A percentile compares a stretch with the other conserved stretches of the same genome.
Evolutionary conservation across 2,329 filamentous ascomycete species (phyloP).

Genomic region (Venturia effusa): DNA sequence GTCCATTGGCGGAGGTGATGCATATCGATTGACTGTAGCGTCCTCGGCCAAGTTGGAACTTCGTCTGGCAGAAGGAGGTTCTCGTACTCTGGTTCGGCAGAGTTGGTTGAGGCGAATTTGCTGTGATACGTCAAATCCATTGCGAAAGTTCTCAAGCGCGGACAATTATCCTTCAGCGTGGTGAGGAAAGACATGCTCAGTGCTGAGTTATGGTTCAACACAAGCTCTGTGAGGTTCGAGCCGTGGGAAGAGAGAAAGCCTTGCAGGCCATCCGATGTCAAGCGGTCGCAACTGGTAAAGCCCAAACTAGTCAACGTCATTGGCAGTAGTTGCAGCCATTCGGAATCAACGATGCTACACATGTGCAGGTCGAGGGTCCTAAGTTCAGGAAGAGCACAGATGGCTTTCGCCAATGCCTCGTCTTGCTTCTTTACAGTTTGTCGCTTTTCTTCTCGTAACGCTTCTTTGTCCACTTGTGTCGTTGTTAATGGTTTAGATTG

Average conservation of each 20-base stretch:
- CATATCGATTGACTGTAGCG: constrained; percentile 61
- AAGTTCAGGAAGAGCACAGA: constrained; percentile 51
- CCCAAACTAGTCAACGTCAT: constrained; percentile 55
- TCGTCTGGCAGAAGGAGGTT: constrained; percentile 51
- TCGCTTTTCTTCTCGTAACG: constrained; percentile 1
- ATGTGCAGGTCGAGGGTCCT: constrained; percentile 62
- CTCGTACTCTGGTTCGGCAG: constrained; percentile 66
- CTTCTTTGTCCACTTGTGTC: constrained; percentile 7
- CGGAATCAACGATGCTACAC: constrained; percentile 59
- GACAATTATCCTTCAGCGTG: constrained; percentile 55
- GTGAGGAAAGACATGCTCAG: constrained; percentile 67
- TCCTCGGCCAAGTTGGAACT: constrained; percentile 66
- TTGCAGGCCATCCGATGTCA: constrained; percentile 56
- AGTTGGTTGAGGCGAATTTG: constrained; percentile 53
- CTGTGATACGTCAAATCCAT: constrained; percentile 75
- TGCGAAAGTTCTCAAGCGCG: constrained; percentile 55
- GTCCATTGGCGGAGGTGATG: constrained; percentile 68
- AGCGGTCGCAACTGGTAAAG: constrained; percentile 67
- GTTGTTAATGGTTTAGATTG: constrained; percentile 5
- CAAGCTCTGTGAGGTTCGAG: constrained; percentile 52
- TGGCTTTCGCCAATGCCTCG: constrained; percentile 36
- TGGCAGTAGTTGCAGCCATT: constrained; percentile 59
- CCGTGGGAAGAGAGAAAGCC: constrained; percentile 60
- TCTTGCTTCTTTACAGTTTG: constrained; percentile 18
- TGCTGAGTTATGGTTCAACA: constrained; percentile 67